These are phyloP conservation scores for Lunasporangiospora selenospora DNA, from an alignment of 192 early-diverging fungal species.

Conservation along the genomic window DNA sequence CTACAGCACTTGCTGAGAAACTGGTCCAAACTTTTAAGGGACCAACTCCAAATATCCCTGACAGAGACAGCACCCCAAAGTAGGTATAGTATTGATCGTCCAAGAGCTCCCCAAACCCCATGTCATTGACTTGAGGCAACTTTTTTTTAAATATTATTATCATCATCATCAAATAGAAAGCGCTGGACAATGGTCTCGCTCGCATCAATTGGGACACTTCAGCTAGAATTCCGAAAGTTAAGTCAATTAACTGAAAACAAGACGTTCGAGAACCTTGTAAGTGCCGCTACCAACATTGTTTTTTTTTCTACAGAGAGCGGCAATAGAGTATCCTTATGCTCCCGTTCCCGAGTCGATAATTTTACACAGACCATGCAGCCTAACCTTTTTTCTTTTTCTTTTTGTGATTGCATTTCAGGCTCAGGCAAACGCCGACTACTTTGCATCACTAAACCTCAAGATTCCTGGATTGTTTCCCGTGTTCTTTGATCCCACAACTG, in stretches of 20 bases:
- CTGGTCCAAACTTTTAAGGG: constrained; percentile 63
- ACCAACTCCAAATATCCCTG: no score
- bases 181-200: constrained; percentile 35
- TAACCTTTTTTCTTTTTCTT: no score
- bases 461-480: constrained; percentile 28
- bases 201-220: constrained; percentile 74
- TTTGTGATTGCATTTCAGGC: constrained; percentile 1
- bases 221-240: constrained; percentile 80
- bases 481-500: constrained; percentile 18
- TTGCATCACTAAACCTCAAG: constrained; percentile 13
- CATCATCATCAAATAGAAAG: no score
- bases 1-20: constrained; percentile 61
- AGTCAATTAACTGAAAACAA: constrained; percentile 62
- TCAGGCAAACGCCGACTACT: constrained; percentile 11
- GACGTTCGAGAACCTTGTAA: constrained; percentile 63
- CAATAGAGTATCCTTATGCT: no score
- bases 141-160: no score
- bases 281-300: constrained; percentile 4
- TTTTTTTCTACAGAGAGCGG: no score
- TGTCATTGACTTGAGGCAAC: no score
- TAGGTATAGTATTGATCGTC: no score
- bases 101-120: no score
- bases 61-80: constrained; percentile 45
- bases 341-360: no score
- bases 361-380: no score